Conservation (phyloP, 352 stramenopile genomes). For the Albugo laibachii region DNA sequence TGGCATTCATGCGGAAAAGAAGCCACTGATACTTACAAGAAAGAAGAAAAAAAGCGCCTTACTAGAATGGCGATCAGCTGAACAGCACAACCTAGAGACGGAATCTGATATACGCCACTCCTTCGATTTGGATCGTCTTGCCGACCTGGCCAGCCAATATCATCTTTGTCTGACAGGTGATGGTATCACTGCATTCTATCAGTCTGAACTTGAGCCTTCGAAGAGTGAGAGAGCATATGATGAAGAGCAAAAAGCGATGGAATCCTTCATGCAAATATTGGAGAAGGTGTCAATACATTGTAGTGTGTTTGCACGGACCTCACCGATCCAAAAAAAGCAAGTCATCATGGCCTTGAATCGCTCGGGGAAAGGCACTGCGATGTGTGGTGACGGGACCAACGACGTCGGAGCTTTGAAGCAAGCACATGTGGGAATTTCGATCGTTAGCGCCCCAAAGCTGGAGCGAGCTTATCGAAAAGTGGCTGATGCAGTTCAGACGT, state of each 20-base stretch:
- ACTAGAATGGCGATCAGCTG: not conserved
- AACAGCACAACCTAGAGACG: not conserved
- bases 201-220: not conserved
- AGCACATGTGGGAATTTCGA: conserved; percentile 86
- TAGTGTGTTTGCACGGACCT: conserved; percentile 82
- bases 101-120: not conserved
- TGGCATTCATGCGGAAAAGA: conserved; percentile 18
- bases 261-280: conserved; percentile 12
- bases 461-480: conserved; percentile 7
- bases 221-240: not conserved
- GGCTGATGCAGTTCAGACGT: conserved; percentile 6
- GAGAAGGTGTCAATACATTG: conserved; percentile 15
- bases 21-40: not conserved
- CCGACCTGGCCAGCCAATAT: conserved; percentile 6
- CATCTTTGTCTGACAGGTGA: conserved; percentile 22
- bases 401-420: conserved; percentile 84
- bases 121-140: conserved; percentile 7
- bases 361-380: conserved; percentile 68
- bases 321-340: conserved; percentile 84
- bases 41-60: not conserved
- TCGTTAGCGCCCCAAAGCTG: conserved; percentile 49
- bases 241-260: conserved; percentile 12
- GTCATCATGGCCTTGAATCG: conserved; percentile 81
- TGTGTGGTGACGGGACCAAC: conserved; percentile 95
- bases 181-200: conserved; percentile 6